Evolutionary conservation across 129 eudicot genomes (phyloP).

Genomic region (Flaveria trinervia): DNA sequence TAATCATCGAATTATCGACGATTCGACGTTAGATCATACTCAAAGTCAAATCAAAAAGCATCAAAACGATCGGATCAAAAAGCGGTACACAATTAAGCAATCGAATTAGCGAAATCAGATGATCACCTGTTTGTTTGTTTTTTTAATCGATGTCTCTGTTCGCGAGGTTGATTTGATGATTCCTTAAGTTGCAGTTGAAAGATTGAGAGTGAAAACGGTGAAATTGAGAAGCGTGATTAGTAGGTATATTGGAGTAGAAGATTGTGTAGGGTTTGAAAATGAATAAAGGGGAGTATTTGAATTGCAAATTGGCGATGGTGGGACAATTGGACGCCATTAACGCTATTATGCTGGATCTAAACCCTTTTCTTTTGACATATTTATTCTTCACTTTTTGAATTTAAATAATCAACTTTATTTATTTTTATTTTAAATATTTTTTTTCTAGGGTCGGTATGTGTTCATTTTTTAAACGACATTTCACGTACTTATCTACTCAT

Average conservation of each 20-base stretch:
- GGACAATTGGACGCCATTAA: slow-evolving; percentile 31
- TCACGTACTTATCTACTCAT: no score
- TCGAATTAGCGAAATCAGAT: neutral
- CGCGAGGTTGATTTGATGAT: neutral
- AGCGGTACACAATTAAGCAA: slow-evolving; percentile 14
- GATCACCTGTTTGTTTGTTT: slow-evolving; percentile 10
- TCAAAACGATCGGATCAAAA: neutral
- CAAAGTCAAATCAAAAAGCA: slow-evolving; percentile 13
- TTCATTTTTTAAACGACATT: no score
- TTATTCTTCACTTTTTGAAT: slow-evolving; percentile 24
- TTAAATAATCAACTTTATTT: neutral
- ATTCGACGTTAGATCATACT: neutral
- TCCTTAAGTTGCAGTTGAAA: slow-evolving; percentile 16
- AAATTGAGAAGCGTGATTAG: slow-evolving; percentile 17
- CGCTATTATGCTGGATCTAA: slow-evolving; percentile 29
- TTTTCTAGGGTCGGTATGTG: no score
- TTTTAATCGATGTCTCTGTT: neutral
- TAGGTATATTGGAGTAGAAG: slow-evolving; percentile 3
- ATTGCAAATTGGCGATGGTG: slow-evolving; percentile 18
- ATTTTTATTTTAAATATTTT: neutral
- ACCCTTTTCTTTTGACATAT: slow-evolving; percentile 30
- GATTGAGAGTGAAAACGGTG: slow-evolving; percentile 3
- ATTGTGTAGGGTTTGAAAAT: slow-evolving; percentile 24
- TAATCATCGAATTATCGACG: slow-evolving; percentile 20
- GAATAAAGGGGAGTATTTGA: slow-evolving; percentile 27